phyloP scores from a whole-genome alignment of 805 yeast species.

The Hemisphaericaspora nanyangensis region DNA sequence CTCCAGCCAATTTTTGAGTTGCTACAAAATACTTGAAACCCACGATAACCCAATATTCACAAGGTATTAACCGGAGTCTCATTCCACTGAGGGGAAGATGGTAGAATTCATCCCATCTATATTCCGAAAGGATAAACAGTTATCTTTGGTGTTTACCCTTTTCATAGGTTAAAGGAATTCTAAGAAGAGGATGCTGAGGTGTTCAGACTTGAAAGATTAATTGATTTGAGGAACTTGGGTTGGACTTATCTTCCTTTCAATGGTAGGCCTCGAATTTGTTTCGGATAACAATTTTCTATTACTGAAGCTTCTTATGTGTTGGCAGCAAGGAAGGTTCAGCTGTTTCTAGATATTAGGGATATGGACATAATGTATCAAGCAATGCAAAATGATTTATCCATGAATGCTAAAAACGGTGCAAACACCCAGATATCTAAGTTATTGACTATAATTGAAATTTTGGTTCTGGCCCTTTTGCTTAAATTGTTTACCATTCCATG shows the following conservation, averaged over 20 bases:
- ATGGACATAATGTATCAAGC: slow-evolving; percentile 28
- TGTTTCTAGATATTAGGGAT: slow-evolving; percentile 18
- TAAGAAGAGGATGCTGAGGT: slow-evolving; percentile 45
- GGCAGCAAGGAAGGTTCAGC: slow-evolving; percentile 30
- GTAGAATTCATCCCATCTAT: slow-evolving; percentile 33
- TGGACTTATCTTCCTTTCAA: slow-evolving; percentile 53
- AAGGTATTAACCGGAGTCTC: no score
- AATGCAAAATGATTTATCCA: slow-evolving; percentile 25
- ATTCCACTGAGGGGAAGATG: slow-evolving; percentile 37
- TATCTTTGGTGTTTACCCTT: slow-evolving; percentile 33
- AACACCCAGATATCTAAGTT: slow-evolving; percentile 9
- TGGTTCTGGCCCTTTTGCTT: no score
- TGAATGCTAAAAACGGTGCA: slow-evolving; percentile 21
- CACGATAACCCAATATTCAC: no score
- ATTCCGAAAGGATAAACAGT: slow-evolving; percentile 42
- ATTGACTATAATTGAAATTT: no score
- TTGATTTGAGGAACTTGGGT: slow-evolving; percentile 27
- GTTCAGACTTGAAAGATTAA: slow-evolving; percentile 51
- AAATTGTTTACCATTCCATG: no score
- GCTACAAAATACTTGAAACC: slow-evolving; percentile 28
- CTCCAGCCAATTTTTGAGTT: slow-evolving; percentile 30
- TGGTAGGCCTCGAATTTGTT: slow-evolving; percentile 54
- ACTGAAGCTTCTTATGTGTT: slow-evolving; percentile 47
- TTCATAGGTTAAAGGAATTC: slow-evolving; percentile 37
- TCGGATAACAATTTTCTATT: slow-evolving; percentile 55